A percentile compares a stretch with the other conserved stretches of the same genome.
Conservation (phyloP, 139 green algal genomes). For the Chlorella sp. region DNA sequence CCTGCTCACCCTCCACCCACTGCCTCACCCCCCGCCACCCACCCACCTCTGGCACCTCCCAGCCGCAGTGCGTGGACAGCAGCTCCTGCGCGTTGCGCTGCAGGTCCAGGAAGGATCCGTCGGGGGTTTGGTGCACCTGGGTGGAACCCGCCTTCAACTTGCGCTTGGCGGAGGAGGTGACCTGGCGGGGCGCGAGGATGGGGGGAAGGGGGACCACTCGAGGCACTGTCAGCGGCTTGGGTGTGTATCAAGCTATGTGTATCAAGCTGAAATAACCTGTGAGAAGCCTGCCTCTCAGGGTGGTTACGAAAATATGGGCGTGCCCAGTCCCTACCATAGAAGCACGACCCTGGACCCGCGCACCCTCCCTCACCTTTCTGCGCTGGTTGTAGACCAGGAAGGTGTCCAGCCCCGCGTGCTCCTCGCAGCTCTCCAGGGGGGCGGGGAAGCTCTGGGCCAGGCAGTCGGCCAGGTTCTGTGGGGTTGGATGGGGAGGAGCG, state of each 20-base stretch:
- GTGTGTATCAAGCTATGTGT: neutral
- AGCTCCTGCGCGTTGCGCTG: slow-evolving; percentile 88
- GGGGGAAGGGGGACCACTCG: no score
- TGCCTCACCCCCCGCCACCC: neutral
- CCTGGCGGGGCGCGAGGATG: slow-evolving; percentile 14
- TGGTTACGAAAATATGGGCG: no score
- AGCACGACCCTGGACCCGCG: no score
- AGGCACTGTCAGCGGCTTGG: neutral
- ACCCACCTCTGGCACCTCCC: slow-evolving; percentile 59
- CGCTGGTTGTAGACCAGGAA: slow-evolving; percentile 95
- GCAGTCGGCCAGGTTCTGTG: slow-evolving; percentile 88
- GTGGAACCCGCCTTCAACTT: slow-evolving; percentile 69
- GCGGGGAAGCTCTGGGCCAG: slow-evolving; percentile 59
- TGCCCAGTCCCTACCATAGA: neutral
- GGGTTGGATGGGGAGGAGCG: neutral
- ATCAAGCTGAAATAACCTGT: no score
- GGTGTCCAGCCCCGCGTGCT: slow-evolving; percentile 73
- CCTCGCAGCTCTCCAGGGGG: slow-evolving; percentile 31
- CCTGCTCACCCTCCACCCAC: neutral
- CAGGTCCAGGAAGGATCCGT: slow-evolving; percentile 97
- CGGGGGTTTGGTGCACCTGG: slow-evolving; percentile 92
- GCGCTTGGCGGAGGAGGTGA: slow-evolving; percentile 93
- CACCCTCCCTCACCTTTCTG: slow-evolving; percentile 48
- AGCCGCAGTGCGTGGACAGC: slow-evolving; percentile 66
- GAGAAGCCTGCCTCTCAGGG: no score